Evolutionary conservation across 768 basidiomycete species (phyloP).

Genomic region (Lactarius quietus): DNA sequence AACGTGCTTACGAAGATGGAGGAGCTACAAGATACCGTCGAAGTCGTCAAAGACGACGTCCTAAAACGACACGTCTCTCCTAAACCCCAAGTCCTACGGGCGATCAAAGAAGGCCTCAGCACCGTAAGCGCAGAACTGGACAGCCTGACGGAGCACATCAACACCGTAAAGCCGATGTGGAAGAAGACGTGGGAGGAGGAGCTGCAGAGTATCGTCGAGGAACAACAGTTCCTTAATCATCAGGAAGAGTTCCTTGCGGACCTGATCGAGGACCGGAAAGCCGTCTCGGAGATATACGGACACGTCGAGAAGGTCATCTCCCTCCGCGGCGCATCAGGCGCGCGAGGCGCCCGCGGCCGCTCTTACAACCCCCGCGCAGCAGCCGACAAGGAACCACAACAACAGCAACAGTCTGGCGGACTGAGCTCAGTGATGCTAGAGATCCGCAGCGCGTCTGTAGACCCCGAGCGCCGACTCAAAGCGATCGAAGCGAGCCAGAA

Average conservation of each 20-base stretch:
- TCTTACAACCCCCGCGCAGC: constrained; percentile 55
- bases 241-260: constrained; percentile 91
- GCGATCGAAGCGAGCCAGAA: constrained; percentile 90
- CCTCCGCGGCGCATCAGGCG: constrained; percentile 51
- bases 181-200: constrained; percentile 99
- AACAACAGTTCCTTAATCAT: constrained; percentile 90
- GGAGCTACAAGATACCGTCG: constrained; percentile 87
- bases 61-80: constrained; percentile 85
- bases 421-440: constrained; percentile 84
- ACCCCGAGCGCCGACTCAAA: constrained; percentile 81
- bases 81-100: constrained; percentile 64
- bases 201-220: constrained; percentile 93
- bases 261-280: constrained; percentile 87
- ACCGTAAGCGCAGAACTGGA: constrained; percentile 64
- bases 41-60: constrained; percentile 87
- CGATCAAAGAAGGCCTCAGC: constrained; percentile 68
- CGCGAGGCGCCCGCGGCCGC: constrained; percentile 34
- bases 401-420: constrained; percentile 38
- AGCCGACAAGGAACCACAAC: constrained; percentile 59
- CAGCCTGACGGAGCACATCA: constrained; percentile 78
- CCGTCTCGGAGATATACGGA: constrained; percentile 79
- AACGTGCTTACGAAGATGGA: constrained; percentile 90
- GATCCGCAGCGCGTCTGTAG: constrained; percentile 76
- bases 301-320: constrained; percentile 89
- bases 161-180: constrained; percentile 93